These are phyloP conservation scores for Candida tropicalis DNA, from an alignment of 1,139 yeast species.

Conservation along the genomic window DNA sequence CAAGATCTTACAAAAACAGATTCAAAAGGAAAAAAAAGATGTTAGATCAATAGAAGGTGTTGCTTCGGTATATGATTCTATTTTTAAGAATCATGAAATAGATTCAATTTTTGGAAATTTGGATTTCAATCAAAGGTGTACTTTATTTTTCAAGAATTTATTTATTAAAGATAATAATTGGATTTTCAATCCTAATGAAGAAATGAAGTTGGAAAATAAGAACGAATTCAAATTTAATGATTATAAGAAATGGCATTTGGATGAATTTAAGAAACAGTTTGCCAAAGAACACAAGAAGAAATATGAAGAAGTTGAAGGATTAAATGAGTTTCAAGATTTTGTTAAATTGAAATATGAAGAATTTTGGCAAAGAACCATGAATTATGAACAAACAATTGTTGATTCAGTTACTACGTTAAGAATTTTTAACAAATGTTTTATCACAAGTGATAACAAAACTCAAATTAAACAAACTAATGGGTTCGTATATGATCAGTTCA, in stretches of 20 bases:
- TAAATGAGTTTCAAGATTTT: constrained; percentile 21
- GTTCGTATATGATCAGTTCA: constrained; percentile 14
- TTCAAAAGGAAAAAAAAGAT: constrained; percentile 11
- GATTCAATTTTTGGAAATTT: constrained; percentile 19
- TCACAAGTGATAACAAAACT: constrained; percentile 24
- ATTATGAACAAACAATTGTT: constrained; percentile 33
- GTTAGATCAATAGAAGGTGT: constrained; percentile 12
- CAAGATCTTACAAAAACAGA: constrained; percentile 14
- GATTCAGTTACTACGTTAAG: constrained; percentile 45
- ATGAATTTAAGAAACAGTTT: constrained; percentile 20
- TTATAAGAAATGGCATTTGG: constrained; percentile 18
- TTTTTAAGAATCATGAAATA: constrained; percentile 16
- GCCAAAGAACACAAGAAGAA: constrained; percentile 20
- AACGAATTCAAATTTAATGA: constrained; percentile 19
- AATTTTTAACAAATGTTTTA: constrained; percentile 48
- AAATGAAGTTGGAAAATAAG: constrained; percentile 24
- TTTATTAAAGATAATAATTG: constrained; percentile 29
- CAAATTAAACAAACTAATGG: constrained; percentile 12
- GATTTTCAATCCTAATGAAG: constrained; percentile 29
- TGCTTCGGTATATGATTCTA: constrained; percentile 17
- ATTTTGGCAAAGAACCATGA: constrained; percentile 15
- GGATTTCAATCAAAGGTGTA: constrained; percentile 29
- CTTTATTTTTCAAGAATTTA: constrained; percentile 32
- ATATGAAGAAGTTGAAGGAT: constrained; percentile 14
- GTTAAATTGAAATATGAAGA: constrained; percentile 19